Evolutionary conservation across 352 stramenopile species (phyloP), one percentile per base, ranked within the genome.

Genomic region (Pythium rishiriense): DNA sequence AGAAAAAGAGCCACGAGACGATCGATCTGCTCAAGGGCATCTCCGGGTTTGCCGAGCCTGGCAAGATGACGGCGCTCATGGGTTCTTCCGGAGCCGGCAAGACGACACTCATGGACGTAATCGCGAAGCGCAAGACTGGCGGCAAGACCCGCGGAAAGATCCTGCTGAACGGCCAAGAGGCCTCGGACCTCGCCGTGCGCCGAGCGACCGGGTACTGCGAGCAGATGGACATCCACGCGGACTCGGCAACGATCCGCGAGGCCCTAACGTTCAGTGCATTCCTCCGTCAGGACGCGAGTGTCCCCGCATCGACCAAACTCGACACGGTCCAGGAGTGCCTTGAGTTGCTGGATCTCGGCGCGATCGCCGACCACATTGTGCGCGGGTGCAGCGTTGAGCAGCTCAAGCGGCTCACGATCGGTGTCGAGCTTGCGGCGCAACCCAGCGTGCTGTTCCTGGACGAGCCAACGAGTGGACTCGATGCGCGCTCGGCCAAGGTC

Each of bases 21-120:
- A 67, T 74, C n/a, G 63, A 75, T 19, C 50, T 88, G 33, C 73
- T 88, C 26, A 62, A 68, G 26, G 52, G 69, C n/a, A 53, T 88
- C 33, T 73, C 56, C 11, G 78, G 75, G 10, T 70, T 72, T 41
- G 70, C 72, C 4, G 15, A 50, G n/a, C 78, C 78, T 3, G 76
- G 78, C n/a, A 70, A 54, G 25, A 71, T 86, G 33, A 76, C 71
- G 6, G 76, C 76, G 8, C 58, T 87, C 25, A 83, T 84, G 66
- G 78, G 78, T n/a, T 72, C 70, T 3, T 74, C 68, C 1, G 80
- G 82, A 43, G 78, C 84, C 33, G 88, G 90, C 1, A 97, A 98
- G 70, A 97, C 91, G 8, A 98, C 92, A 10, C 72, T 98, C 9
- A 87, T 97, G 64, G 90, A 98, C 75, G 90, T 97, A 9, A 88